A percentile compares a stretch with the other conserved stretches of the same genome.
These are phyloP conservation scores for Beauveria asiatica DNA, from an alignment of 2,329 filamentous ascomycete species.

Conservation along the genomic window DNA sequence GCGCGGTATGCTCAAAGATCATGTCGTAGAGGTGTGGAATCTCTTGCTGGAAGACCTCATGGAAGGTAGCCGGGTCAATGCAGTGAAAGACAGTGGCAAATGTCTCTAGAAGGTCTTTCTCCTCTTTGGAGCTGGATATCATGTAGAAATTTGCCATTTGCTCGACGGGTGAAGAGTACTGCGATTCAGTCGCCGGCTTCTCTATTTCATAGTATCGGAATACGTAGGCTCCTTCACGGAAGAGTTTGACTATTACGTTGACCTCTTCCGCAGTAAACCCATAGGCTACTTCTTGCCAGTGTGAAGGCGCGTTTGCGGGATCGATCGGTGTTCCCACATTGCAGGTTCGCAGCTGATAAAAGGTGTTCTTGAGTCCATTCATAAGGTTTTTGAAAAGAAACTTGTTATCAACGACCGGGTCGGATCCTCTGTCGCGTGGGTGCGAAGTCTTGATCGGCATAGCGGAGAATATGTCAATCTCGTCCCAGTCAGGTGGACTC, in stretches of 20 bases:
- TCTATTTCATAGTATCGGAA: slow-evolving; percentile 96
- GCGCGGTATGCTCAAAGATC: slow-evolving; percentile 91
- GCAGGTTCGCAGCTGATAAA: slow-evolving; percentile 87
- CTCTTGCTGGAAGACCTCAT: slow-evolving; percentile 96
- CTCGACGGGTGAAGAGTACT: slow-evolving; percentile 75
- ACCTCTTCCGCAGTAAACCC: slow-evolving; percentile 98
- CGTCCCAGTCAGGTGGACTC: slow-evolving; percentile 84
- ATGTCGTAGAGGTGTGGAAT: slow-evolving; percentile 95
- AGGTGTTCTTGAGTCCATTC: slow-evolving; percentile 91
- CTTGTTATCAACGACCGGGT: slow-evolving; percentile 93
- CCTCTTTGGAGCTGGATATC: slow-evolving; percentile 86
- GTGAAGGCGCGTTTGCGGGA: slow-evolving; percentile 65
- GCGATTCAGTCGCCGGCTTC: slow-evolving; percentile 62
- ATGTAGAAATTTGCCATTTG: slow-evolving; percentile 94
- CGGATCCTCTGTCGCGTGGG: slow-evolving; percentile 76
- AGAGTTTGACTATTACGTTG: slow-evolving; percentile 90
- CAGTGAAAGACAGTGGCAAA: slow-evolving; percentile 98
- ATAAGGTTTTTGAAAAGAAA: slow-evolving; percentile 96
- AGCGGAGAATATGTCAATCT: slow-evolving; percentile 93
- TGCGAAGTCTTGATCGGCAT: slow-evolving; percentile 95
- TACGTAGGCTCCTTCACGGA: slow-evolving; percentile 90
- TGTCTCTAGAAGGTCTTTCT: slow-evolving; percentile 93
- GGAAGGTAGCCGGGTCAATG: slow-evolving; percentile 95
- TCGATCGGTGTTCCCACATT: slow-evolving; percentile 71
- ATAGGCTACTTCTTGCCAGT: slow-evolving; percentile 93